These are phyloP conservation scores for Olyra latifolia DNA, from an alignment of 176 grass and related monocot genomes.

Conservation along the genomic window DNA sequence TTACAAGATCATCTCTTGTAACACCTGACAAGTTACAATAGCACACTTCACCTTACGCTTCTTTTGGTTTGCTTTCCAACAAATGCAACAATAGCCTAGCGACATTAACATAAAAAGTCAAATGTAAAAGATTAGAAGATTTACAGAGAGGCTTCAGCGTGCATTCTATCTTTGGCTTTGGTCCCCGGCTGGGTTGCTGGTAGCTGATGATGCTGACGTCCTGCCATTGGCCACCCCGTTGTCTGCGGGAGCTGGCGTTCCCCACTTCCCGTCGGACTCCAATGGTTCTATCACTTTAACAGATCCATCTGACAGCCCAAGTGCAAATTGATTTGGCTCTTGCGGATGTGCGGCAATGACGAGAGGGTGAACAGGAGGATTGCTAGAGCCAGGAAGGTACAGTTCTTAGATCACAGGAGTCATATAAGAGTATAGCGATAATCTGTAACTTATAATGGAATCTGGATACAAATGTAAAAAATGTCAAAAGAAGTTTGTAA, in stretches of 20 bases:
- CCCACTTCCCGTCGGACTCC: constrained; percentile 84
- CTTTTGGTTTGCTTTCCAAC: constrained; percentile 18
- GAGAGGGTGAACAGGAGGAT: constrained; percentile 55
- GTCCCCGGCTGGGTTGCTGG: constrained; percentile 60
- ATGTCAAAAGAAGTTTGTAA: neutral
- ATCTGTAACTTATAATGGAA: neutral
- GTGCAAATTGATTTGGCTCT: constrained; percentile 90
- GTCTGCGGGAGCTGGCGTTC: constrained; percentile 45
- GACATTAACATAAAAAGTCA: constrained; percentile 42
- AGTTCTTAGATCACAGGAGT: constrained; percentile 14
- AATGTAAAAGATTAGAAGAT: constrained; percentile 46
- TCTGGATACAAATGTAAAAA: neutral
- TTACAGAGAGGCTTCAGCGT: constrained; percentile 31
- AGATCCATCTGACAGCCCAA: constrained; percentile 78
- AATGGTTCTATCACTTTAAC: constrained; percentile 88
- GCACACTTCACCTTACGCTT: constrained; percentile 32
- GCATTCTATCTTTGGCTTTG: constrained; percentile 74
- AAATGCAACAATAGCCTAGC: constrained; percentile 45
- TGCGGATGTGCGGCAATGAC: constrained; percentile 72
- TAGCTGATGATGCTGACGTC: constrained; percentile 46
- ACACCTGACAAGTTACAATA: constrained; percentile 20
- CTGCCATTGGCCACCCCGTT: constrained; percentile 69
- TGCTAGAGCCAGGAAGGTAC: constrained; percentile 56
- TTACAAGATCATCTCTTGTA: constrained; percentile 27
- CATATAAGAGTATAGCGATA: constrained; percentile 14